Evolutionary conservation across 2,329 filamentous ascomycete genomes (phyloP).

Genomic region (Amylocarpus encephaloides): DNA sequence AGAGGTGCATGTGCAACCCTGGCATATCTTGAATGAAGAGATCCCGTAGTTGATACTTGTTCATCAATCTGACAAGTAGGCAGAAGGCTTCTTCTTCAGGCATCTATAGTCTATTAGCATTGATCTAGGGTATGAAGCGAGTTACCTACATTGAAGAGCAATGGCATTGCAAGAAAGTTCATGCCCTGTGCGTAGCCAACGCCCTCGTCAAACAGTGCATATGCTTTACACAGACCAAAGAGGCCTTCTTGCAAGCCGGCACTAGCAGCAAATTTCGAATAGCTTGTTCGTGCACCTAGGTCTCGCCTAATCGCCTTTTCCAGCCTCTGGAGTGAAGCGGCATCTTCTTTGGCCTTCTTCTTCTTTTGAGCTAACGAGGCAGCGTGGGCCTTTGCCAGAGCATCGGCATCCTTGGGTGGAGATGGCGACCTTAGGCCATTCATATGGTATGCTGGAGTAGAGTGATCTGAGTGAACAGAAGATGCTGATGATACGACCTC

Average conservation of each 20-base stretch:
- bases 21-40: conserved; percentile 96
- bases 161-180: conserved; percentile 96
- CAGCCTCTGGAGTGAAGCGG: conserved; percentile 66
- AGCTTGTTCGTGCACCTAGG: conserved; percentile 86
- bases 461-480: conserved; percentile 74
- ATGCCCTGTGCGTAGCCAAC: conserved; percentile 98
- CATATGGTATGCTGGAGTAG: conserved; percentile 50
- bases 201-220: conserved; percentile 87
- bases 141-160: conserved; percentile 77
- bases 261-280: conserved; percentile 89
- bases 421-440: conserved; percentile 50
- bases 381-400: conserved; percentile 58
- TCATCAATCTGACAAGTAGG: conserved; percentile 88
- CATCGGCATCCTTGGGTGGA: conserved; percentile 55
- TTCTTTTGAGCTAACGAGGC: conserved; percentile 61
- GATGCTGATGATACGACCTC: conserved; percentile 72
- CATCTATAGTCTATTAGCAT: conserved; percentile 53
- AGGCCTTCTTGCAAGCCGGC: conserved; percentile 88
- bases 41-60: conserved; percentile 87
- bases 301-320: conserved; percentile 91
- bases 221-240: conserved; percentile 95
- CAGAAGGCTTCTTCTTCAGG: conserved; percentile 96
- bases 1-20: conserved; percentile 84
- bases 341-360: conserved; percentile 73
- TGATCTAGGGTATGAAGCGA: not conserved